Evolutionary conservation across 2,329 filamentous ascomycete species (phyloP).

Genomic region (Gyromitra esculenta): DNA sequence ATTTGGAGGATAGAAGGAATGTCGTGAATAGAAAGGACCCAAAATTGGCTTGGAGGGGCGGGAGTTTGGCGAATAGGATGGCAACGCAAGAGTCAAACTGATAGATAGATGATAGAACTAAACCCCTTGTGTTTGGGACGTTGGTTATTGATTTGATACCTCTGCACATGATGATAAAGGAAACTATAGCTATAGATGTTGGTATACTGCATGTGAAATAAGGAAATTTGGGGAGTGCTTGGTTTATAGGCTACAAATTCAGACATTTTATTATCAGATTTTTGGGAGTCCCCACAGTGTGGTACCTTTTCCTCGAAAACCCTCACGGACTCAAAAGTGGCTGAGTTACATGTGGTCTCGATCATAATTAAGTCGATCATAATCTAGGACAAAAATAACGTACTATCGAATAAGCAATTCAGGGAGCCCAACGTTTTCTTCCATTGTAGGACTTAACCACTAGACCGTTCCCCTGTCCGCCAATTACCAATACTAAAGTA

Average conservation of each 20-base stretch:
- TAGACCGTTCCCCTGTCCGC: too few relatives aligned
- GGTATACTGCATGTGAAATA: background rate
- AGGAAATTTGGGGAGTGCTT: background rate
- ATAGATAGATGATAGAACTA: background rate
- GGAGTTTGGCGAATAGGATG: slow-evolving; percentile 65
- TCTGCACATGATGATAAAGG: background rate
- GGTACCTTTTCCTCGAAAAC: background rate
- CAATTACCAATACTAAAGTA: too few relatives aligned
- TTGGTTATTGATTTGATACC: slow-evolving; percentile 5
- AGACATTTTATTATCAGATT: background rate
- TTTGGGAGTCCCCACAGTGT: background rate
- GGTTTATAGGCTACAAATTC: background rate
- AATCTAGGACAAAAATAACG: too few relatives aligned
- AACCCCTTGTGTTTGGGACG: background rate
- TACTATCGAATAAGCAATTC: too few relatives aligned
- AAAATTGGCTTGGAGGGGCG: slow-evolving; percentile 69
- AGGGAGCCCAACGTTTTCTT: too few relatives aligned
- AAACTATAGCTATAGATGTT: slow-evolving; percentile 2
- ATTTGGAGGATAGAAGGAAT: slow-evolving; percentile 69
- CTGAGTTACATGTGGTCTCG: too few relatives aligned
- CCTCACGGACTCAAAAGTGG: too few relatives aligned
- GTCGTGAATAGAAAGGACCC: slow-evolving; percentile 71
- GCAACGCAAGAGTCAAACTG: slow-evolving; percentile 65
- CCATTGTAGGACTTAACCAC: too few relatives aligned
- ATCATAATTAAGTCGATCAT: too few relatives aligned